Conservation (phyloP, 768 basidiomycete genomes). For the Boletus sp. region DNA sequence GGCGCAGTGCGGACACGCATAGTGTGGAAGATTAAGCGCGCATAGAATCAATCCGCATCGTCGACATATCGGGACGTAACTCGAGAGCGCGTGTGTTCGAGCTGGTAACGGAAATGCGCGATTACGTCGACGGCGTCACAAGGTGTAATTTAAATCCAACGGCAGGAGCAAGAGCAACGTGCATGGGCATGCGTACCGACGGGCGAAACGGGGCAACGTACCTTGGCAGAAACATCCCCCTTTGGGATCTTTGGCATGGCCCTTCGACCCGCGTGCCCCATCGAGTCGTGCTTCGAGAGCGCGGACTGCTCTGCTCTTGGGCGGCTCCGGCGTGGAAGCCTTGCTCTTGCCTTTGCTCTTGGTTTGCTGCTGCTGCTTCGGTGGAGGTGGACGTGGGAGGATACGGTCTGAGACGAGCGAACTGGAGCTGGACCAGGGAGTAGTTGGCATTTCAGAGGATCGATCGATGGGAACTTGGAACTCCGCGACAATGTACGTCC, state of each 20-base stretch:
- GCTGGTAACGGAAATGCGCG: constrained; percentile 36
- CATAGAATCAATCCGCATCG: constrained; percentile 66
- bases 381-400: constrained; percentile 27
- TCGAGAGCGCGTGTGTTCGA: constrained; percentile 55
- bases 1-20: constrained; percentile 55
- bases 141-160: neutral
- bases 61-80: constrained; percentile 53
- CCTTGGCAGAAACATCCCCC: constrained; percentile 75
- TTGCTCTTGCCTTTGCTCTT: constrained; percentile 41
- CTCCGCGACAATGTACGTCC: too few species aligned
- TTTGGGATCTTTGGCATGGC: constrained; percentile 48
- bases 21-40: constrained; percentile 50
- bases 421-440: constrained; percentile 33
- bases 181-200: too few species aligned
- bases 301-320: constrained; percentile 50
- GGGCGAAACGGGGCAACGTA: neutral
- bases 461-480: too few species aligned
- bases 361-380: constrained; percentile 19
- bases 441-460: neutral
- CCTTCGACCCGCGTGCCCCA: constrained; percentile 37
- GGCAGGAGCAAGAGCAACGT: neutral
- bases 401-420: constrained; percentile 59
- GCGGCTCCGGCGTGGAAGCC: constrained; percentile 31
- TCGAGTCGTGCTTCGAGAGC: constrained; percentile 46
- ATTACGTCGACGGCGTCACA: neutral